Evolutionary conservation across 192 early-diverging fungal genomes (phyloP).

Genomic region (Haplosporangium gracile): DNA sequence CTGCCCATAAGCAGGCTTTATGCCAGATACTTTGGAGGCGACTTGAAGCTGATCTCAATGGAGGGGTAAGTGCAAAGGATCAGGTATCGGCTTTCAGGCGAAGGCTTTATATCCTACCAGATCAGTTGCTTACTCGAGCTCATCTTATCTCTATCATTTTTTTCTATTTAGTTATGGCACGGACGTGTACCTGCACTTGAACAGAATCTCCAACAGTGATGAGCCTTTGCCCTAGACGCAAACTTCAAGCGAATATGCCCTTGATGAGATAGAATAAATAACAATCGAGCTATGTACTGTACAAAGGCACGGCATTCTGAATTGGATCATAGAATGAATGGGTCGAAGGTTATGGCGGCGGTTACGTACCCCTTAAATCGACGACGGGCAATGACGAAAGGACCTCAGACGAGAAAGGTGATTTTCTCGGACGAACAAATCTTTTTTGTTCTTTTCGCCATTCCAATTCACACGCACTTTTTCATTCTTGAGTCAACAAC

Average conservation of each 20-base stretch:
- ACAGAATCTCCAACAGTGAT: constrained; percentile 88
- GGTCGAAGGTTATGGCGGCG: not conserved
- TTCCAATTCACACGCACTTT: not conserved
- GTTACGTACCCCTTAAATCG: not conserved
- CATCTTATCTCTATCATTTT: not conserved
- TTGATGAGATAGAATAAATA: not conserved
- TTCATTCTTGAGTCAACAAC: not conserved
- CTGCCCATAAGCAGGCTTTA: constrained; percentile 92
- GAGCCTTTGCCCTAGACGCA: constrained; percentile 78
- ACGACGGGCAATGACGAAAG: not conserved
- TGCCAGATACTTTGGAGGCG: constrained; percentile 97
- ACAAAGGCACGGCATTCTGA: not conserved
- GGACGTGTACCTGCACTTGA: constrained; percentile 95
- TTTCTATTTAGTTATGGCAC: constrained; percentile 77
- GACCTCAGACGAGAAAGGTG: not conserved
- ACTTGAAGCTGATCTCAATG: constrained; percentile 94
- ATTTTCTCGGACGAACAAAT: not conserved
- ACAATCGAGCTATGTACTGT: not conserved
- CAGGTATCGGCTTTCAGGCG: not conserved
- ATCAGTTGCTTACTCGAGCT: not conserved
- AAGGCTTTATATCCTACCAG: constrained; percentile 20
- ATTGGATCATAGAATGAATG: not conserved
- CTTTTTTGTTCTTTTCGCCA: constrained; percentile 1
- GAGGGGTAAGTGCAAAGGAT: constrained; percentile 74
- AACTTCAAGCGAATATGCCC: not conserved